Base-by-base conservation (phyloP, 2,329 filamentous ascomycete species). In the Thielaviopsis euricoi region DNA sequence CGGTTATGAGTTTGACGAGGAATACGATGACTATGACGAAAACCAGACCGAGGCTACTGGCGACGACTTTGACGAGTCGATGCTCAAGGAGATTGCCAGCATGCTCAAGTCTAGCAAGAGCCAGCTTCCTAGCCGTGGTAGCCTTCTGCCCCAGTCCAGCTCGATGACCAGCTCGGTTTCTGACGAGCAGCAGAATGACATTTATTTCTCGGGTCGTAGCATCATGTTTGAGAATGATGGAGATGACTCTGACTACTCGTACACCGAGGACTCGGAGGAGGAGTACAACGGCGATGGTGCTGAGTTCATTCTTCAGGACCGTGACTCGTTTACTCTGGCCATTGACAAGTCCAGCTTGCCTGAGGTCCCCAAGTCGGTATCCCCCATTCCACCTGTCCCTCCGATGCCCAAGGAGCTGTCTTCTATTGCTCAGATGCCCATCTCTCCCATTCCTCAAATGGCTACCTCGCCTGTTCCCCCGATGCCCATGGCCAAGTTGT, bases 81-180 rank as follows among this genome's bases (percentile, higher is more conserved):
- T 79, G 0, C 69, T 83, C 25, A 82, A 79, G 77, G 80, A 83
- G 65, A 83, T 84, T 67, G 80, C 80, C 59, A 80, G 71, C 60
- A 70, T 83, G 48, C 70, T 83, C 12, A 75, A 76, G 65, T 71
- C 74, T 1, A 73, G 76, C 58, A 66, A 74, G 53, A 67, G 81
- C 4, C 77, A 78, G 49, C 40, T 3, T 76, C 77, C 13, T 76
- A 71, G 62, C 65, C 75, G 56, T 37, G 49, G 59, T 49, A 81
- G 76, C 63, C 66, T 81, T 9, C 65, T 79, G 19, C 74, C 73
- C 12, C 64, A 26, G 12, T 53, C 62, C 22, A 65, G 69, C 54
- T 66, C 68, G 10, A 26, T 56, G 33, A 12, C 22, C 13, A 10
- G 29, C 29, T 48, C 56, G 26, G n/a, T 37, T 1, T 22, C 21